A percentile compares a stretch with the other conserved stretches of the same genome.
Conservation (phyloP, 2,329 filamentous ascomycete species). For the Spiromastix sp. region DNA sequence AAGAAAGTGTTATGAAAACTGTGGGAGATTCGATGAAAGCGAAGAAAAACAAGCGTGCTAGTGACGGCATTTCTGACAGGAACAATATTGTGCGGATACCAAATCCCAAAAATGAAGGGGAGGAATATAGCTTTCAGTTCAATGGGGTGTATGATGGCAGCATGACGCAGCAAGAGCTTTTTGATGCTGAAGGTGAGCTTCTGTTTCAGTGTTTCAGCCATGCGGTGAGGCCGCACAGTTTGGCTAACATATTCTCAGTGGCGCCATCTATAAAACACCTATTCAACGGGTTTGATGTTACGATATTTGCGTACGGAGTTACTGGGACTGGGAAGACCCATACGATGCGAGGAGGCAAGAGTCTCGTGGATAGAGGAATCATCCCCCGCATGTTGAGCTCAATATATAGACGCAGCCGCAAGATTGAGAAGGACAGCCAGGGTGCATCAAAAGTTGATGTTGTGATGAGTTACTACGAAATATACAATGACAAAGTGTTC, state of each 20-base stretch:
- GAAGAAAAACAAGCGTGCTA: constrained; percentile 17
- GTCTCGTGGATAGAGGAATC: constrained; percentile 73
- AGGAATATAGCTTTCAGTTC: constrained; percentile 91
- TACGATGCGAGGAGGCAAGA: constrained; percentile 87
- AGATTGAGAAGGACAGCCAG: constrained; percentile 68
- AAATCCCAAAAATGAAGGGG: constrained; percentile 82
- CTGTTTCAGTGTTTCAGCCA: constrained; percentile 3
- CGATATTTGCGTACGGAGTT: constrained; percentile 85
- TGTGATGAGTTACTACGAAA: constrained; percentile 83
- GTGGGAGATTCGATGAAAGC: constrained; percentile 9
- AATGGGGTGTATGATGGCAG: constrained; percentile 79
- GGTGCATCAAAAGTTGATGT: constrained; percentile 63
- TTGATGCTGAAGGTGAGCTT: constrained; percentile 70
- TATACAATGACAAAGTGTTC: constrained; percentile 93
- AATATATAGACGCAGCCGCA: constrained; percentile 76
- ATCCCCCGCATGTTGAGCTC: constrained; percentile 77
- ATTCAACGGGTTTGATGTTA: constrained; percentile 74
- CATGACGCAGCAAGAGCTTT: constrained; percentile 76
- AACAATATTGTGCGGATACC: constrained; percentile 73
- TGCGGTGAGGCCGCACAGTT: too few species aligned
- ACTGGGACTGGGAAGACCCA: constrained; percentile 93
- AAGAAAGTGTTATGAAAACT: constrained; percentile 9
- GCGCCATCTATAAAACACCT: constrained; percentile 82
- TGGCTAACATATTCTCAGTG: too few species aligned
- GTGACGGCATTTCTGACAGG: constrained; percentile 37